Conservation (phyloP, 2,329 filamentous ascomycete species). For the Xylaria digitata region DNA sequence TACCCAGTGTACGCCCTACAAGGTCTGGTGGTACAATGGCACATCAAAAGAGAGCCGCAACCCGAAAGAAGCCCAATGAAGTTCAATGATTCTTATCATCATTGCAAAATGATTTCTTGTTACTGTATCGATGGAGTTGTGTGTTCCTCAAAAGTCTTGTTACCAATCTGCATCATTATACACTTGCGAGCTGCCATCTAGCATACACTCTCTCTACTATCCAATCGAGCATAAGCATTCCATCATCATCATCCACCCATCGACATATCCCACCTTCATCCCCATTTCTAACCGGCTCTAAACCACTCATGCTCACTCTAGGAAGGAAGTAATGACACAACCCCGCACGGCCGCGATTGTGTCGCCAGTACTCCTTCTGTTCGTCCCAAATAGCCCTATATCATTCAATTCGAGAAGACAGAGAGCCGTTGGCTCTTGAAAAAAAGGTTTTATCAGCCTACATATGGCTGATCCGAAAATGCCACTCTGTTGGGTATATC, state of each 20-base stretch:
- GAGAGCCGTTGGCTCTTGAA: background rate
- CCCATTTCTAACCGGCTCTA: conserved; percentile 6
- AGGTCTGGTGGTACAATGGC: background rate
- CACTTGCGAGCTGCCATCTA: conserved; percentile 1
- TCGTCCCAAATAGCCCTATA: conserved; percentile 18
- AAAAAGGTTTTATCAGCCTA: background rate
- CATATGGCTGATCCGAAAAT: conserved; percentile 25
- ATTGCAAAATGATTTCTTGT: conserved; percentile 4
- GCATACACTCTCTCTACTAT: background rate
- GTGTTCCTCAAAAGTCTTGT: conserved; percentile 8
- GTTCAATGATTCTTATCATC: background rate
- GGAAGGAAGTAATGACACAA: background rate
- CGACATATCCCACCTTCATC: conserved; percentile 3
- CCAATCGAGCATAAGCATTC: conserved; percentile 9
- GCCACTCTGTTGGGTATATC: conserved; percentile 47
- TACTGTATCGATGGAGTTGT: conserved; percentile 19
- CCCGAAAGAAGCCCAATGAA: background rate
- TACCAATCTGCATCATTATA: conserved; percentile 16
- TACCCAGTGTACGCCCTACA: too few species aligned
- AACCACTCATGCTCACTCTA: background rate
- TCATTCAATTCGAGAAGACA: background rate
- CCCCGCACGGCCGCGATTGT: background rate
- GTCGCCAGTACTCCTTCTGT: background rate
- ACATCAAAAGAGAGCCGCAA: background rate
- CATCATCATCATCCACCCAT: conserved; percentile 15